Evolutionary conservation across 1,284 basidiomycete genomes (phyloP), one percentile per base, ranked within the genome.

Genomic region (Fereydounia khargensis): DNA sequence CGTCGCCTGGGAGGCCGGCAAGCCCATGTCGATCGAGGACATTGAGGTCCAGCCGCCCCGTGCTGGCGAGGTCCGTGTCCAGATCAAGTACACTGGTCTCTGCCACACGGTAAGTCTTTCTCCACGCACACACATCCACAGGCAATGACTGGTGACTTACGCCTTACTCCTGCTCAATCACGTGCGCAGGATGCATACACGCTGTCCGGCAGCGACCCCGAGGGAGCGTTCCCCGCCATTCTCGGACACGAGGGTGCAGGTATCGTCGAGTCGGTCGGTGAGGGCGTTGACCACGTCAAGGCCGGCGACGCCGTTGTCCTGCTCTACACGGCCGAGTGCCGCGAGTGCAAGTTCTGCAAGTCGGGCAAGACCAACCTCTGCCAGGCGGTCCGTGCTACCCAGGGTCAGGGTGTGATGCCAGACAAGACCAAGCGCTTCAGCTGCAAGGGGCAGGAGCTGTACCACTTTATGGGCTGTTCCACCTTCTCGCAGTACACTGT

Each of bases 401-500:
- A 97, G 78, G 94, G 94, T n/a, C 83, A 88, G 76, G 94, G 94
- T 50, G 77, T 95, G 25, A 96, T 99, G 92, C 91, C 95, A 18
- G 91, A 98, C 76, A 85, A 84, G 47, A 87, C 86, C n/a, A 83
- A 81, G 51, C 88, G 94, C 41, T 99, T 99, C 85, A 86, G 84
- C 46, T 85, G 86, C 79, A 88, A 88, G 62, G 94, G 92, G 37
- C 81, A 95, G 78, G 82, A 86, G 41, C 82, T 99, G 61, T 82
- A 85, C 76, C 92, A 97, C 78, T 99, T 98, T 70, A 99, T 98
- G 95, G 94, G 94, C 36, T 90, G 87, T 18, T 96, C 92, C 35
- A 95, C 94, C 4, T 98, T 99, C 80, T 92, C 91, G 19, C 92
- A 98, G 78, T 99, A 98, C 81, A 98, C 95, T 10, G 95, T 98